These are phyloP conservation scores for Sporothrix euskadiensis DNA, from an alignment of 2,329 filamentous ascomycete genomes.

Conservation along the genomic window DNA sequence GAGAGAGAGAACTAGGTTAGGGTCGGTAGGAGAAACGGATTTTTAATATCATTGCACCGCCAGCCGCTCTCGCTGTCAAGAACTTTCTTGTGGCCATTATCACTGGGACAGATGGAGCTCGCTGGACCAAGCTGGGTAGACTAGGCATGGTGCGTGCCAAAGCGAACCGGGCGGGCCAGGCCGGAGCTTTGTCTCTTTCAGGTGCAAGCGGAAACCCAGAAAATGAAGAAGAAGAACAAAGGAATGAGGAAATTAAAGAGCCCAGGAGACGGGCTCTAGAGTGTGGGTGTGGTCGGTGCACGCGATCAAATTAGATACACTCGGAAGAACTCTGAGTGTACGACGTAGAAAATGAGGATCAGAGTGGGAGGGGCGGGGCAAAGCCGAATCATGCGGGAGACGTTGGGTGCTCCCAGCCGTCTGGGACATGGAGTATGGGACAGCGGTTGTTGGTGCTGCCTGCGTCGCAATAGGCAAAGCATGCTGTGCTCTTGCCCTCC, in stretches of 20 bases:
- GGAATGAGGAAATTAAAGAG: background rate
- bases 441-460: background rate
- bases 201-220: background rate
- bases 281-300: background rate
- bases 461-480: background rate
- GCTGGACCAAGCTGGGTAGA: background rate
- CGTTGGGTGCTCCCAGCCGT: background rate
- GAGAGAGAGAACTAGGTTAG: background rate
- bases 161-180: conserved; percentile 16
- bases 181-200: conserved; percentile 26
- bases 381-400: background rate
- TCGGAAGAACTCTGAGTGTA: no score
- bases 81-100: background rate
- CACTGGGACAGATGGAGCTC: background rate
- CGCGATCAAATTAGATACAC: background rate
- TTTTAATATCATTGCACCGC: no score
- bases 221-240: background rate
- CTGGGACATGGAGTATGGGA: background rate
- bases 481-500: background rate
- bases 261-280: background rate
- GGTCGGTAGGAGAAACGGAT: background rate
- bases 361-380: background rate
- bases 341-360: background rate
- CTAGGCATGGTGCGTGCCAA: background rate
- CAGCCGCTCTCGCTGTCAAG: no score